Conservation (phyloP, 2,329 filamentous ascomycete genomes). For the Phyllachora maydis region DNA sequence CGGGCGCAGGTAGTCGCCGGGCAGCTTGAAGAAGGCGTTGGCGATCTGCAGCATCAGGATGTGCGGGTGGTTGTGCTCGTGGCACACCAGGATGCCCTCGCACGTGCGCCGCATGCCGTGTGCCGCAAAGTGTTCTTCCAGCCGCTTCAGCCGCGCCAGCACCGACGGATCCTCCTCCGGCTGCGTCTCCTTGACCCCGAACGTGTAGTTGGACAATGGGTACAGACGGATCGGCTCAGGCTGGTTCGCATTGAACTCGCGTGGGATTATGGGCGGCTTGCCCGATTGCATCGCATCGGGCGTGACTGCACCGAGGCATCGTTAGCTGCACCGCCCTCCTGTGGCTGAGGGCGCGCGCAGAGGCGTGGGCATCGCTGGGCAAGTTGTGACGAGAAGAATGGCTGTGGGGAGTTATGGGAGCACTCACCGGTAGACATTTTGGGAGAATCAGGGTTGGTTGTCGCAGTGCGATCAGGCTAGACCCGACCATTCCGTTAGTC, state of each 20-base stretch:
- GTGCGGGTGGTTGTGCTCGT: slow-evolving; percentile 97
- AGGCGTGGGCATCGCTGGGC: too few relatives aligned
- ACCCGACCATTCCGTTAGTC: too few relatives aligned
- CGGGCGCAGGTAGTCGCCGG: slow-evolving; percentile 79
- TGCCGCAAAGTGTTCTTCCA: slow-evolving; percentile 85
- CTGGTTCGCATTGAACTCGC: slow-evolving; percentile 75
- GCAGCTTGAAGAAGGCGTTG: slow-evolving; percentile 98
- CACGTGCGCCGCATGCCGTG: slow-evolving; percentile 96
- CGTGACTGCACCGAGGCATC: too few relatives aligned
- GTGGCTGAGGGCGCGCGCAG: too few relatives aligned
- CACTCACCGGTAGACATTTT: too few relatives aligned
- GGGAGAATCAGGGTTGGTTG: too few relatives aligned
- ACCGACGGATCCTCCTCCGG: slow-evolving; percentile 96
- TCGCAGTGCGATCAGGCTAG: too few relatives aligned
- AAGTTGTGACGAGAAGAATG: too few relatives aligned
- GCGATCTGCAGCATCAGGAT: slow-evolving; percentile 98
- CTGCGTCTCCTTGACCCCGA: slow-evolving; percentile 94
- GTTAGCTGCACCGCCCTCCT: too few relatives aligned
- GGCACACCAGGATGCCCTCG: slow-evolving; percentile 91
- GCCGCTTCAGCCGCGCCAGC: slow-evolving; percentile 70
- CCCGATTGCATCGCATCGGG: slow-evolving; percentile 54
- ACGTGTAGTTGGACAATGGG: slow-evolving; percentile 95
- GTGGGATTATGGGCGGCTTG: slow-evolving; percentile 57
- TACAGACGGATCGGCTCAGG: slow-evolving; percentile 79
- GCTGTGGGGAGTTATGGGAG: too few relatives aligned